Base-by-base conservation (phyloP, 179 eudicot genomes). In the Amaranthus tricolor region DNA sequence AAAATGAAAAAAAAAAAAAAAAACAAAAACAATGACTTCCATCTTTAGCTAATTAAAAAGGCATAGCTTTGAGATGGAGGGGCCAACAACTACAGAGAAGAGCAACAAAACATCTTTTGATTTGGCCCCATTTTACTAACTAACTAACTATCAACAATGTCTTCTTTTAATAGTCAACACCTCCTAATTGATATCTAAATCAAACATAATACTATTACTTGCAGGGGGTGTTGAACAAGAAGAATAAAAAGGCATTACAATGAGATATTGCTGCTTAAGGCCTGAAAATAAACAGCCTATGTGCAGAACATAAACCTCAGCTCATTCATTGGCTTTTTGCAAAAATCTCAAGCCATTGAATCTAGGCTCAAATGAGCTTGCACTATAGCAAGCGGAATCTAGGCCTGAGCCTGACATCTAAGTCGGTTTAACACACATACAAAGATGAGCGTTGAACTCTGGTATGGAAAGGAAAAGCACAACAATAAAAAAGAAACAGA, bases 281-380 rank as follows among this genome's bases (percentile, higher is more conserved):
- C 86, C 85, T 78, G 74, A 12, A 75, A 89, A 89, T 87, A 89
- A 71, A 86, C 88, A 87, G 90, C 90, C 89, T 64, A 62, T 20
- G 51, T 73, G 87, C 78, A 79, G 77, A 53, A 40, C n/a, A 19
- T 43, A 57, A 44, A 66, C 52, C 21, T 9, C 5, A 66, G 57
- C 43, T 9, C 6, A 45, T 20, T 70, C 63, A 52, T 76, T 65
- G 78, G 80, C 67, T 77, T 68, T 21, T 12, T 52, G 21, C 56
- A 77, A 76, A 78, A 73, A 6, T 60, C 11, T 45, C n/a, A 81
- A 77, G 51, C 78, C 84, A 61, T 57, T n/a, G 53, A 66, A 9
- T 8, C 62, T 8, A 12, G 69, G 19, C 11, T 40, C 54, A 53
- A 70, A 49, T 16, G 49, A 21, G 14, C 14, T 6, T 13, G 7